phyloP scores from a whole-genome alignment of 1,139 yeast genomes.

The Blastobotrys illinoisensis region DNA sequence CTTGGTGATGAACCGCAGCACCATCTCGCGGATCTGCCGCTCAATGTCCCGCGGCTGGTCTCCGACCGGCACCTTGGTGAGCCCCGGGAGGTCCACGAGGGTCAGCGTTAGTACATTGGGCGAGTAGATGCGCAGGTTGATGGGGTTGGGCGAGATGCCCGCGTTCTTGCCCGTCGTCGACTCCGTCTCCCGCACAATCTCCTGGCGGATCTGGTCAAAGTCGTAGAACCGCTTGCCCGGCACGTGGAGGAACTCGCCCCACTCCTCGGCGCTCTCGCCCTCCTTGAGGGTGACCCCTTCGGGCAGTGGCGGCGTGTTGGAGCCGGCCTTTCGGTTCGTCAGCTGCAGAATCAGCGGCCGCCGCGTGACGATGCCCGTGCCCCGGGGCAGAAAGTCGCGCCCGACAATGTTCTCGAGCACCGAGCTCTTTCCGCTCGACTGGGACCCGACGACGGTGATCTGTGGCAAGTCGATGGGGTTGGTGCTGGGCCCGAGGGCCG shows the following conservation, averaged over 20 bases:
- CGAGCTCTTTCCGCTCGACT: constrained; percentile 89
- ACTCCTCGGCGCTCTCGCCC: constrained; percentile 84
- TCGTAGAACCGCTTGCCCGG: constrained; percentile 84
- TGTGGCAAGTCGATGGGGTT: constrained; percentile 74
- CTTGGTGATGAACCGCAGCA: constrained; percentile 85
- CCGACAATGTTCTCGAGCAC: constrained; percentile 94
- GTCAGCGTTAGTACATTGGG: constrained; percentile 97
- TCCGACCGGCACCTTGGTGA: constrained; percentile 98
- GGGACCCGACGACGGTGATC: constrained; percentile 94
- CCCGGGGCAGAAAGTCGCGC: constrained; percentile 93
- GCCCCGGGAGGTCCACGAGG: constrained; percentile 96
- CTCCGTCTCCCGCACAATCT: constrained; percentile 90
- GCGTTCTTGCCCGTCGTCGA: constrained; percentile 88
- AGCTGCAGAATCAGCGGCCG: constrained; percentile 82
- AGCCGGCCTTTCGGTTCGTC: constrained; percentile 57
- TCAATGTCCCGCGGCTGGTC: constrained; percentile 98
- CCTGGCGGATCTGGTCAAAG: constrained; percentile 86
- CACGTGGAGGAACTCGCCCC: constrained; percentile 96
- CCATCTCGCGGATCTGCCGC: constrained; percentile 89
- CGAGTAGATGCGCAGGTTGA: constrained; percentile 87
- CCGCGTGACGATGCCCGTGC: constrained; percentile 93
- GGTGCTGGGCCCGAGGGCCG: constrained; percentile 68
- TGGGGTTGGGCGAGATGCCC: constrained; percentile 90
- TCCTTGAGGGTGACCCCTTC: constrained; percentile 63
- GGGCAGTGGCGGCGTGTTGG: constrained; percentile 84